Percentiles rank a stretch among this genome's conserved stretches.
These are phyloP conservation scores for Suillus subaureus DNA, from an alignment of 768 basidiomycete genomes.

Conservation along the genomic window DNA sequence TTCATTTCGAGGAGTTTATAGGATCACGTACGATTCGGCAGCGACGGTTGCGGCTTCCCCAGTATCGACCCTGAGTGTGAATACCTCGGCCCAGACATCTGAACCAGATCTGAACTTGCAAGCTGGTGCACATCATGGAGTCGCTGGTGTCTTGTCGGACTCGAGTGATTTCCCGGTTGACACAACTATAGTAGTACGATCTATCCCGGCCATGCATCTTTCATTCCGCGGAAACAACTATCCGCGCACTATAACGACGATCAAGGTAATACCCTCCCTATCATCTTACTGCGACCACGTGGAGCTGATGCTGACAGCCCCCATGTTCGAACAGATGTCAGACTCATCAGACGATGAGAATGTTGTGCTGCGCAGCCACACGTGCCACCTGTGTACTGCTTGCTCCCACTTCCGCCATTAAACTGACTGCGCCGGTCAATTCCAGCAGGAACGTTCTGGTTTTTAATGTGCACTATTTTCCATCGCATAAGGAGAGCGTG, in stretches of 20 bases:
- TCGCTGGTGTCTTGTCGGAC: neutral
- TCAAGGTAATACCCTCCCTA: neutral
- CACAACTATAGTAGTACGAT: neutral
- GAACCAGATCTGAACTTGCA: slow-evolving; percentile 4
- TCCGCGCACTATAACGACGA: neutral
- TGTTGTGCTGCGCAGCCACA: neutral
- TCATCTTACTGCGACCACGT: neutral
- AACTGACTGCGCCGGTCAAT: neutral
- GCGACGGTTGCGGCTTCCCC: neutral
- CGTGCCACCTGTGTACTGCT: neutral
- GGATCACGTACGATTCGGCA: neutral
- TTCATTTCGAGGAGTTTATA: neutral
- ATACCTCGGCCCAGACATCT: neutral
- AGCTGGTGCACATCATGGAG: neutral
- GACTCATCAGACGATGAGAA: neutral
- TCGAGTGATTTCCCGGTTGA: neutral
- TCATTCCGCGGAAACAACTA: neutral
- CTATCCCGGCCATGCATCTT: neutral
- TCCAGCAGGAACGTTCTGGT: neutral
- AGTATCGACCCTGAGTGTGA: neutral
- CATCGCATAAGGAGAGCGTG: neutral
- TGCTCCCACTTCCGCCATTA: neutral
- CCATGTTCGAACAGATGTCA: neutral
- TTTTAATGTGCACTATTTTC: neutral
- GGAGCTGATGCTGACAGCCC: neutral